Evolutionary conservation across 148 eudicot species (phyloP).

Genomic region (Dianthus caryophyllus): DNA sequence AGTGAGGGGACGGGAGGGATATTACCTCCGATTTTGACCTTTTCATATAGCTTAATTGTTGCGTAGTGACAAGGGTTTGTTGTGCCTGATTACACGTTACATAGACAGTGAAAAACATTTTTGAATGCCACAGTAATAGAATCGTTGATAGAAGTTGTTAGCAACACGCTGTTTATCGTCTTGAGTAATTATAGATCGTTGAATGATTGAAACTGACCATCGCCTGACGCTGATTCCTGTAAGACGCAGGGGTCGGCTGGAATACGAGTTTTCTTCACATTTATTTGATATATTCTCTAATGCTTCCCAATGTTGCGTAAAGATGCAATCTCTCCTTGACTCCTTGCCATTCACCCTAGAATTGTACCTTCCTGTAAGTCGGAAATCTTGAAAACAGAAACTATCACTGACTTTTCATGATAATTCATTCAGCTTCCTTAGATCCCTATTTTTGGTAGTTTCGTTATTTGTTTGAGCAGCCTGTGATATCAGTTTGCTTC

Average conservation of each 20-base stretch:
- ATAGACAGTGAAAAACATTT: not conserved
- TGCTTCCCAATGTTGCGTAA: not conserved
- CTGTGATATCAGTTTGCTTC: not conserved
- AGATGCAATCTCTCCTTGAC: not conserved
- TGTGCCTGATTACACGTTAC: not conserved
- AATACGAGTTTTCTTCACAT: too few relatives aligned
- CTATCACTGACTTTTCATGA: not conserved
- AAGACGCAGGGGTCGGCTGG: too few relatives aligned
- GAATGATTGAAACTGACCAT: not conserved
- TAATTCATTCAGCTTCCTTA: not conserved
- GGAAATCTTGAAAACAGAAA: not conserved
- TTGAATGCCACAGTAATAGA: too few relatives aligned
- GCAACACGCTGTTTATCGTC: too few relatives aligned
- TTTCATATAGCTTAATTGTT: not conserved
- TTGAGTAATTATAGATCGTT: not conserved
- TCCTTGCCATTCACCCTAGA: not conserved
- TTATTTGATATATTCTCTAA: slow-evolving; percentile 6
- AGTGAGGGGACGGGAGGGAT: not conserved
- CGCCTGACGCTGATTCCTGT: not conserved
- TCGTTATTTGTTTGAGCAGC: not conserved
- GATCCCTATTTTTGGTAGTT: not conserved
- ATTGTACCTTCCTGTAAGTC: not conserved
- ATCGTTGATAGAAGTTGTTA: too few relatives aligned
- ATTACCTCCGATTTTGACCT: not conserved
- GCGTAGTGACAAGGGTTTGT: not conserved